Conservation (phyloP, 129 eudicot genomes). For the Lactuca saligna region DNA sequence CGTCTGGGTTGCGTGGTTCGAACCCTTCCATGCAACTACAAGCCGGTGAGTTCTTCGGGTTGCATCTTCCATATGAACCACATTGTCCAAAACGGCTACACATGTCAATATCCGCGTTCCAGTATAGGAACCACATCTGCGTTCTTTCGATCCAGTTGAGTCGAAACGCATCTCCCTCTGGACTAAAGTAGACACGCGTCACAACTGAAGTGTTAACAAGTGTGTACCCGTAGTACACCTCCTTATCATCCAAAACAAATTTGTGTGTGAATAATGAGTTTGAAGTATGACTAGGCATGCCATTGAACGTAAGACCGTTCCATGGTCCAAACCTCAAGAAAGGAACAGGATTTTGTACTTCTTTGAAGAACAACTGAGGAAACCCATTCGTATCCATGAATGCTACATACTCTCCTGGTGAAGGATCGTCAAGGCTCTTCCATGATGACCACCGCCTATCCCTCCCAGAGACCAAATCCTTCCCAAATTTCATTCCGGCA, state of each 20-base stretch:
- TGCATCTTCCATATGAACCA: constrained; percentile 28
- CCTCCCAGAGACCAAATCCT: constrained; percentile 21
- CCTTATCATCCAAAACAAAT: constrained; percentile 22
- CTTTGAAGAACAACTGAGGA: constrained; percentile 22
- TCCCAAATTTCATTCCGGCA: constrained; percentile 43
- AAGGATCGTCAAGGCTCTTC: constrained; percentile 40
- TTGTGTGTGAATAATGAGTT: constrained; percentile 10
- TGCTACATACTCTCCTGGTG: constrained; percentile 17
- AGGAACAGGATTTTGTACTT: neutral
- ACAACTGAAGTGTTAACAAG: neutral
- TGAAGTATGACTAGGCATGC: constrained; percentile 20
- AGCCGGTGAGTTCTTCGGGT: constrained; percentile 5
- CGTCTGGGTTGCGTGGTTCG: constrained; percentile 24
- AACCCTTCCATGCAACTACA: constrained; percentile 38
- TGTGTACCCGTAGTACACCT: constrained; percentile 24
- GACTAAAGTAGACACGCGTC: neutral
- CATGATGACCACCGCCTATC: constrained; percentile 27
- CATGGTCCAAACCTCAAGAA: constrained; percentile 35
- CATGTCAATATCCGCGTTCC: constrained; percentile 4
- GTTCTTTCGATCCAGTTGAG: constrained; percentile 3
- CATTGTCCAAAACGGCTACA: constrained; percentile 3
- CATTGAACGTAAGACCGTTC: constrained; percentile 42
- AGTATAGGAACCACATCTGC: neutral
- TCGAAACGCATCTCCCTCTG: neutral
- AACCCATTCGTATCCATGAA: constrained; percentile 33